Percentiles rank a stretch among this genome's conserved stretches.
phyloP scores from a whole-genome alignment of 805 yeast genomes.

The Kurtzmaniella cleridarum region DNA sequence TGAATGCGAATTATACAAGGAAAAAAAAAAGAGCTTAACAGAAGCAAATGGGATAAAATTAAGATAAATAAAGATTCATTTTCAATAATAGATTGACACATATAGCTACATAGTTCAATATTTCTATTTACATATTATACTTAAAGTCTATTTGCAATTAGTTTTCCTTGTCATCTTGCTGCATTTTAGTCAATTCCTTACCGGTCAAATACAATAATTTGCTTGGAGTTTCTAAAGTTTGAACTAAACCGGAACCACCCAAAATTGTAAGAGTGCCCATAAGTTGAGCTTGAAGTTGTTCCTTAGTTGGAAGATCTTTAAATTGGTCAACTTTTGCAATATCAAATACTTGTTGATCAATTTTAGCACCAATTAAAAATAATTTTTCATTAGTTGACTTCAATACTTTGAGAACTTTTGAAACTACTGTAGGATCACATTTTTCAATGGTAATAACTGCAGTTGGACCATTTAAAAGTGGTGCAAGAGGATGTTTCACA shows the following conservation, averaged over 20 bases:
- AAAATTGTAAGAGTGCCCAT: constrained; percentile 77
- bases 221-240: constrained; percentile 69
- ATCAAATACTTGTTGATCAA: constrained; percentile 57
- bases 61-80: no score
- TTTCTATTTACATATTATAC: not conserved
- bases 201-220: constrained; percentile 63
- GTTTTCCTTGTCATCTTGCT: constrained; percentile 7
- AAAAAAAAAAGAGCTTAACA: no score
- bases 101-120: no score
- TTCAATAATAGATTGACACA: no score
- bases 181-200: constrained; percentile 42
- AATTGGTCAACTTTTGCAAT: constrained; percentile 50
- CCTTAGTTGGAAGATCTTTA: constrained; percentile 68
- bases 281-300: constrained; percentile 72
- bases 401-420: constrained; percentile 54
- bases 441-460: constrained; percentile 67
- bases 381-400: constrained; percentile 66
- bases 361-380: constrained; percentile 78
- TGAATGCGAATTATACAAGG: no score
- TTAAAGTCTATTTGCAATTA: not conserved
- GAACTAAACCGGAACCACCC: constrained; percentile 86
- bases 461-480: constrained; percentile 78
- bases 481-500: constrained; percentile 60
- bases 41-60: no score
- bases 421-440: constrained; percentile 66